Evolutionary conservation across 2,329 filamentous ascomycete genomes (phyloP), one percentile per base, ranked within the genome.

Genomic region (Diaporthe nobilis): DNA sequence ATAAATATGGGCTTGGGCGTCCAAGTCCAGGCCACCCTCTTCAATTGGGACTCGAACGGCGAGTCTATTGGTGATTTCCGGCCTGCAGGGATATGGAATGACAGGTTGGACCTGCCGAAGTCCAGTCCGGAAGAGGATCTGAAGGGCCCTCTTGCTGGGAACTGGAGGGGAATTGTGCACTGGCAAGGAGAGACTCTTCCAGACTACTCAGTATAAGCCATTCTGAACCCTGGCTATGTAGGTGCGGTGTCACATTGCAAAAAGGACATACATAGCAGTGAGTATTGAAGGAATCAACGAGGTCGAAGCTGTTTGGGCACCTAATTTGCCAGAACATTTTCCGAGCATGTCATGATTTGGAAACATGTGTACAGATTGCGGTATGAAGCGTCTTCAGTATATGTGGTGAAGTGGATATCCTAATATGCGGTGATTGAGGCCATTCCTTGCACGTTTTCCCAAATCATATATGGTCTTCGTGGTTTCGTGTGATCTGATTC

Each of bases 81-180:
- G 0, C 28, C 55, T 34, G 15, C 25, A 22, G 55, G 55, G 34
- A 37, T 58, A 34, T 58, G 55, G 55, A 58, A 58, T 22, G 55
- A 58, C 15, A 34, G 55, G 17, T 58, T 58, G 28, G 7, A 20
- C 17, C 31, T 58, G 9, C 28, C 28, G 6, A 58, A 58, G 37
- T 58, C 55, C 17, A 28, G 34, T 7, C 31, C 17, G 55, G 55
- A 58, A 28, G 15, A 58, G 55, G 55, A 58, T 34, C 31, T 58
- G 8, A 58, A 37, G 20, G 55, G 55, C 8, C 55, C 55, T 20
- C 55, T 58, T 58, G 8, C 55, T 58, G 55, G 55, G 9, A 58
- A 58, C 17, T 58, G 55, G 55, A 58, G 28, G 55, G 55, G 55
- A 22, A 31, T 58, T 58, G 55, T 58, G 28, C 55, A 58, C 31